Evolutionary conservation across 192 early-diverging fungal species (phyloP).

Genomic region (Backusella tarrabulga): DNA sequence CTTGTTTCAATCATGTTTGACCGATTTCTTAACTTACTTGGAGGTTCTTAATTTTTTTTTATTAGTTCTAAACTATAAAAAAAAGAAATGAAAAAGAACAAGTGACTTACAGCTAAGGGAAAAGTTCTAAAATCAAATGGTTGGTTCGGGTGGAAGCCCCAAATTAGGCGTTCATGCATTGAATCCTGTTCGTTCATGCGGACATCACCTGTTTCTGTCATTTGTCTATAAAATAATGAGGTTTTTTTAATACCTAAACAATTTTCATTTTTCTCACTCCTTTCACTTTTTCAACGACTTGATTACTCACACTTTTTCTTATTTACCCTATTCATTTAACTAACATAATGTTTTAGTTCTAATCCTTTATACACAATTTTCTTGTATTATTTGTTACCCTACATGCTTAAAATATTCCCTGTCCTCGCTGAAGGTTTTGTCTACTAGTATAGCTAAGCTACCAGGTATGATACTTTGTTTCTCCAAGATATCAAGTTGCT

Average conservation of each 20-base stretch:
- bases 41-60: background rate
- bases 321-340: background rate
- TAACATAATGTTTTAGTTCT: background rate
- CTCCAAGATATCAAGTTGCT: background rate
- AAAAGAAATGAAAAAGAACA: background rate
- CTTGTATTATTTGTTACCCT: background rate
- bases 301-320: background rate
- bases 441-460: background rate
- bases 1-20: background rate
- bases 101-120: background rate
- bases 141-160: background rate
- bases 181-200: background rate
- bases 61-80: background rate
- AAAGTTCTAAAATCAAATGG: background rate
- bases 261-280: background rate
- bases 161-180: background rate
- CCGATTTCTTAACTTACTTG: background rate
- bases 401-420: background rate
- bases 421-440: background rate
- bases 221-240: slow-evolving; percentile 5
- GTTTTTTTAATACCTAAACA: background rate
- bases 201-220: background rate
- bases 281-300: background rate
- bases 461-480: background rate
- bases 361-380: background rate